Percentiles rank a stretch among this genome's conserved stretches.
These are phyloP conservation scores for Cephaloascus albidus DNA, from an alignment of 805 yeast genomes.

Conservation along the genomic window DNA sequence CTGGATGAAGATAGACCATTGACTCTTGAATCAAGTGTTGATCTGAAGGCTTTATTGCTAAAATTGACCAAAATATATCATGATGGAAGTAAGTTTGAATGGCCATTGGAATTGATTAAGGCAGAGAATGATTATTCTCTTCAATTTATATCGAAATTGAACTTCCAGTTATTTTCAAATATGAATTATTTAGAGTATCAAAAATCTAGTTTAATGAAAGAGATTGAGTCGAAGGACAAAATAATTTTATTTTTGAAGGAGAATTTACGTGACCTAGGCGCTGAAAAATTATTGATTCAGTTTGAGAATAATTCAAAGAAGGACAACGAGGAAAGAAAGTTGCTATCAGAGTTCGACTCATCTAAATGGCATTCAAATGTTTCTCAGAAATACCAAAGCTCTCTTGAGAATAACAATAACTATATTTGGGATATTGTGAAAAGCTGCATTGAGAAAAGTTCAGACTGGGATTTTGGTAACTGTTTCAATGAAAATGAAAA, in stretches of 20 bases:
- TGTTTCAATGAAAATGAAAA: too few relatives aligned
- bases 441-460: not conserved
- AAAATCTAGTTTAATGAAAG: slow-evolving; percentile 6
- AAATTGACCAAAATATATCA: slow-evolving; percentile 7
- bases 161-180: slow-evolving; percentile 8
- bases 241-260: slow-evolving; percentile 17
- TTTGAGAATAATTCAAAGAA: not conserved
- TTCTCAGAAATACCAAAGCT: not conserved
- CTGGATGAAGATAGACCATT: too few relatives aligned
- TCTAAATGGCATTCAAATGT: not conserved
- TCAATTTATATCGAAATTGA: not conserved
- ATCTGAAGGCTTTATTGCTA: too few relatives aligned
- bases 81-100: slow-evolving; percentile 19
- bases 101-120: slow-evolving; percentile 6
- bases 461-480: not conserved
- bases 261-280: slow-evolving; percentile 13
- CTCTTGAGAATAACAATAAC: not conserved
- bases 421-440: not conserved
- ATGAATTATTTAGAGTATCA: slow-evolving; percentile 9
- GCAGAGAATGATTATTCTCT: not conserved
- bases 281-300: slow-evolving; percentile 1
- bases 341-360: not conserved
- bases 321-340: not conserved
- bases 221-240: slow-evolving; percentile 16
- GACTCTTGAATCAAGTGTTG: too few relatives aligned